A percentile compares a stretch with the other conserved stretches of the same genome.
These are phyloP conservation scores for Rhodotorula sp. DNA, from an alignment of 1,284 basidiomycete genomes.

Conservation along the genomic window DNA sequence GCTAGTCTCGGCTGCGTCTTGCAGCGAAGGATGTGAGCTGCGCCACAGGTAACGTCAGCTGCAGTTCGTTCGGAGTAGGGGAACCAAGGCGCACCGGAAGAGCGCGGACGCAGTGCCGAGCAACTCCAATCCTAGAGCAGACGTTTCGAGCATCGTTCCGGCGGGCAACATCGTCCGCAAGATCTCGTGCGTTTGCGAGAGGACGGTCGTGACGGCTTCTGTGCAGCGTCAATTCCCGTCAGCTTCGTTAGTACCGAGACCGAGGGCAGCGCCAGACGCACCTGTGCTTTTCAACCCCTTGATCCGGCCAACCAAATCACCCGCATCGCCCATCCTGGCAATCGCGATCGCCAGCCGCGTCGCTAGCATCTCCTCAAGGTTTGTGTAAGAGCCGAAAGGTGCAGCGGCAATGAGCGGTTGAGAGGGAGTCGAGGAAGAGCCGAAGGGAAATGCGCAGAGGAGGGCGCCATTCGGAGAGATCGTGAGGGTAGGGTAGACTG, in stretches of 20 bases:
- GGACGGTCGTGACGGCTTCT: constrained; percentile 2
- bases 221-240: background rate
- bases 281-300: background rate
- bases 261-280: background rate
- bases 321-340: constrained; percentile 1
- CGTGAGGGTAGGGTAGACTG: constrained; percentile 8
- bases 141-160: constrained; percentile 4
- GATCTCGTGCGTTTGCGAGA: background rate
- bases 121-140: constrained; percentile 17
- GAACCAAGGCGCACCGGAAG: constrained; percentile 5
- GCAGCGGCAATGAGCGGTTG: constrained; percentile 3
- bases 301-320: constrained; percentile 18
- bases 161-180: constrained; percentile 15
- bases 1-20: background rate
- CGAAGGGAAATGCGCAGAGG: constrained; percentile 8
- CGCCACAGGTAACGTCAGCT: background rate
- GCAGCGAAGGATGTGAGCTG: background rate
- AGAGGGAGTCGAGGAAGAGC: background rate
- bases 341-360: constrained; percentile 10
- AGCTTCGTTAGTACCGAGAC: background rate
- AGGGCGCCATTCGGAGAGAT: constrained; percentile 15
- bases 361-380: background rate
- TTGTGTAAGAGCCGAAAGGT: background rate
- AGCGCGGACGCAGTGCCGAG: constrained; percentile 5
- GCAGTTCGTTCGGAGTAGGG: background rate